Evolutionary conservation across 768 basidiomycete species (phyloP).

Genomic region (Termitomyces sp.): DNA sequence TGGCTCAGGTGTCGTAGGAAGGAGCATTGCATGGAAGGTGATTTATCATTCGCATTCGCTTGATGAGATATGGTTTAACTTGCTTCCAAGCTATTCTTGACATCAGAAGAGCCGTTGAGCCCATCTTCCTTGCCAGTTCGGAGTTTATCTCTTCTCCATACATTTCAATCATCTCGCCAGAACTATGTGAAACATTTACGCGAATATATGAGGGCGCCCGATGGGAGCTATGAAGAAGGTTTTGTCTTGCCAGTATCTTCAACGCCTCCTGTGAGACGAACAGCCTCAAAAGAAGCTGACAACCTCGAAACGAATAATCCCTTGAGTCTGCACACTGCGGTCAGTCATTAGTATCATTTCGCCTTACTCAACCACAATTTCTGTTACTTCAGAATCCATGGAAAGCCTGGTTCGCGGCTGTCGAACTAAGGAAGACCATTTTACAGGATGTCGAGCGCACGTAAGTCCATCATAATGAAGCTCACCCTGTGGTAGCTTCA

Average conservation of each 20-base stretch:
- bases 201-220: slow-evolving; percentile 77
- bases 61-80: slow-evolving; percentile 12
- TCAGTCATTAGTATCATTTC: slow-evolving; percentile 18
- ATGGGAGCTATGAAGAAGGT: slow-evolving; percentile 76
- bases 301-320: slow-evolving; percentile 75
- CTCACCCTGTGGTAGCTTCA: slow-evolving; percentile 5
- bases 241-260: slow-evolving; percentile 49
- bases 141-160: slow-evolving; percentile 28
- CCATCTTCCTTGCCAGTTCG: slow-evolving; percentile 32
- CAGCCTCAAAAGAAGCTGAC: slow-evolving; percentile 16
- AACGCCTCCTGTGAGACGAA: slow-evolving; percentile 19
- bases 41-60: slow-evolving; percentile 9
- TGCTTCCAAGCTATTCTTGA: slow-evolving; percentile 57
- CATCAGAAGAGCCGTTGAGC: slow-evolving; percentile 60
- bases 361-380: neutral
- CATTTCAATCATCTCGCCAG: slow-evolving; percentile 44
- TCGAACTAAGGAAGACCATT: slow-evolving; percentile 87
- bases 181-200: slow-evolving; percentile 53
- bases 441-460: slow-evolving; percentile 94
- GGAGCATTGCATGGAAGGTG: slow-evolving; percentile 87
- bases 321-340: slow-evolving; percentile 73
- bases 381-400: slow-evolving; percentile 76
- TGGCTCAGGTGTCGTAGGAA: slow-evolving; percentile 51
- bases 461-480: slow-evolving; percentile 37
- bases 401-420: slow-evolving; percentile 87